Percentiles rank a stretch among this genome's conserved stretches.
Evolutionary conservation across 2,329 filamentous ascomycete genomes (phyloP).

Genomic region (Talaromyces sp.): DNA sequence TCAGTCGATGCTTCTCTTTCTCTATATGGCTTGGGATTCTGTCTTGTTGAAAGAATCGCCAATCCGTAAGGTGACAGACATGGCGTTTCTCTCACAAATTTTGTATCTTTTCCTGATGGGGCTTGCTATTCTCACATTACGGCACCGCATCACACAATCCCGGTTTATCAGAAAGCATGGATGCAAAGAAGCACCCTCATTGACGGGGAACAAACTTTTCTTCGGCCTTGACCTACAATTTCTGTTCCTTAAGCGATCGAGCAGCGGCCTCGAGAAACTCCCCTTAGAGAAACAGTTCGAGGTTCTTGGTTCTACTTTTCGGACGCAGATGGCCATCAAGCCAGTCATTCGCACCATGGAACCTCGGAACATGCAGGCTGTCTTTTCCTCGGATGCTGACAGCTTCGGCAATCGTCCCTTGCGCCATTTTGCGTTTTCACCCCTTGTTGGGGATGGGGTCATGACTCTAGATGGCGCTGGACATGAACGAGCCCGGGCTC

Average conservation of each 20-base stretch:
- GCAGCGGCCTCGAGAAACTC: slow-evolving; percentile 6
- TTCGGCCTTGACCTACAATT: slow-evolving; percentile 4
- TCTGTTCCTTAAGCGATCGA: slow-evolving; percentile 3
- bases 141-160: neutral
- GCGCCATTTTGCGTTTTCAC: slow-evolving; percentile 58
- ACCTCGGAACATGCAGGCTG: slow-evolving; percentile 70
- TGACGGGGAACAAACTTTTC: neutral
- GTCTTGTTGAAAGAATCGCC: neutral
- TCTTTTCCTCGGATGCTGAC: slow-evolving; percentile 77
- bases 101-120: neutral
- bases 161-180: slow-evolving; percentile 6
- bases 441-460: slow-evolving; percentile 43
- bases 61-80: neutral
- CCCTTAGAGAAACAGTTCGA: slow-evolving; percentile 10
- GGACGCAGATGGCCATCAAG: slow-evolving; percentile 13
- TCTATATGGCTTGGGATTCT: neutral
- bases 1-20: neutral
- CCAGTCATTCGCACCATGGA: slow-evolving; percentile 49
- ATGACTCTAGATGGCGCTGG: slow-evolving; percentile 43
- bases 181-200: slow-evolving; percentile 7
- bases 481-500: slow-evolving; percentile 69
- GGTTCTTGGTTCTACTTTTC: slow-evolving; percentile 13
- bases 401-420: slow-evolving; percentile 58
- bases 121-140: neutral
- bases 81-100: neutral